Evolutionary conservation across 345 rosid genomes (phyloP).

Genomic region (Physaria fendleri): DNA sequence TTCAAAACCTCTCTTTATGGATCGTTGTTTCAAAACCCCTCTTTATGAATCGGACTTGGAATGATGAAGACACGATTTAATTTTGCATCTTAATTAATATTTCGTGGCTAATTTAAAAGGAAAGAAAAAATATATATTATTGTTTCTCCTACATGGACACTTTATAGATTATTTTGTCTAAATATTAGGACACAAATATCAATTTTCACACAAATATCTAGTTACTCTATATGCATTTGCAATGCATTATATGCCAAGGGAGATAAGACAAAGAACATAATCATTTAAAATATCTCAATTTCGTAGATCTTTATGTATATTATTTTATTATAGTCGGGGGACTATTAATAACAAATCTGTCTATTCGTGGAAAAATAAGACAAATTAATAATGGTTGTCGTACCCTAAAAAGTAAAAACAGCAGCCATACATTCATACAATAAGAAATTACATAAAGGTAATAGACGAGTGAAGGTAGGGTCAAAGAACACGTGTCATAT

Average conservation of each 20-base stretch:
- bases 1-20: too few species aligned
- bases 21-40: too few species aligned
- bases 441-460: not conserved
- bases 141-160: too few species aligned
- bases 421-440: not conserved
- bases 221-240: not conserved
- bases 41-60: too few species aligned
- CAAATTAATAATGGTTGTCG: not conserved
- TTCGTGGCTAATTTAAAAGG: too few species aligned
- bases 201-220: not conserved
- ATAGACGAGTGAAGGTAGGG: not conserved
- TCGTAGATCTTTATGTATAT: not conserved
- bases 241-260: not conserved
- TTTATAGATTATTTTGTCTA: too few species aligned
- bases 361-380: not conserved
- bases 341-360: not conserved
- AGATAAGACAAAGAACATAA: not conserved
- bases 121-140: too few species aligned
- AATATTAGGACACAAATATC: conserved; percentile 1
- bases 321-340: not conserved
- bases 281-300: not conserved
- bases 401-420: not conserved
- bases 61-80: too few species aligned
- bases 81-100: too few species aligned
- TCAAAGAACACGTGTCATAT: not conserved